Evolutionary conservation across 176 grass and related monocot genomes (phyloP).

Genomic region (Phoenix roebelenii): DNA sequence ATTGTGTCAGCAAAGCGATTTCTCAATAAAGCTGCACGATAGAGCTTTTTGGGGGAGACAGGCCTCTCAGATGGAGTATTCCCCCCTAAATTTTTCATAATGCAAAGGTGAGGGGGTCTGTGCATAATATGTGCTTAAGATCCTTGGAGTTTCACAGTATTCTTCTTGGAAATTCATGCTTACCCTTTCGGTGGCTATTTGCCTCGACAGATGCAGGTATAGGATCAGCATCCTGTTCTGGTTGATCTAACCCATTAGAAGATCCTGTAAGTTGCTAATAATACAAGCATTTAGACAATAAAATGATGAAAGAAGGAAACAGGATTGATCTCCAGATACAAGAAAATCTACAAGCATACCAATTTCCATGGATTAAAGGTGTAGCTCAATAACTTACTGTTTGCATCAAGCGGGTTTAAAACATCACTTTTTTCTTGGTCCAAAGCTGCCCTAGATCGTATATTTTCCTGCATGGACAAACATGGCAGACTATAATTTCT

Average conservation of each 20-base stretch:
- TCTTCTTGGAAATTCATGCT: conserved; percentile 30
- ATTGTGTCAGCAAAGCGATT: conserved; percentile 95
- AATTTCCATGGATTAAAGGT: no score
- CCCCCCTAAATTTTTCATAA: conserved; percentile 62
- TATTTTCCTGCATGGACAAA: conserved; percentile 46
- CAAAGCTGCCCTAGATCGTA: conserved; percentile 25
- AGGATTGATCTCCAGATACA: no score
- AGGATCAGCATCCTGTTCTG: conserved; percentile 36
- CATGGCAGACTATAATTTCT: neutral
- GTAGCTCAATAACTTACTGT: conserved; percentile 7
- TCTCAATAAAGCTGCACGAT: conserved; percentile 71
- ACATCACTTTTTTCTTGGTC: conserved; percentile 61
- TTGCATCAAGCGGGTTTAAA: conserved; percentile 18
- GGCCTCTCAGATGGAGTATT: conserved; percentile 51
- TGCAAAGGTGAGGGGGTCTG: conserved; percentile 26
- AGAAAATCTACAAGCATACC: no score
- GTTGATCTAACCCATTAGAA: conserved; percentile 27
- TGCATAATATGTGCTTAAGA: conserved; percentile 25
- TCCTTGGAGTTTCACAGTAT: conserved; percentile 31
- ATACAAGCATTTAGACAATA: neutral
- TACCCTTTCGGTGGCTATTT: conserved; percentile 54
- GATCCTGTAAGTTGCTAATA: conserved; percentile 30
- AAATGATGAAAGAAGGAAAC: neutral
- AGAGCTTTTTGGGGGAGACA: conserved; percentile 54
- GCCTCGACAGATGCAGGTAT: conserved; percentile 36